These are phyloP conservation scores for Avena eriantha DNA, from an alignment of 176 grass and related monocot genomes.

Conservation along the genomic window DNA sequence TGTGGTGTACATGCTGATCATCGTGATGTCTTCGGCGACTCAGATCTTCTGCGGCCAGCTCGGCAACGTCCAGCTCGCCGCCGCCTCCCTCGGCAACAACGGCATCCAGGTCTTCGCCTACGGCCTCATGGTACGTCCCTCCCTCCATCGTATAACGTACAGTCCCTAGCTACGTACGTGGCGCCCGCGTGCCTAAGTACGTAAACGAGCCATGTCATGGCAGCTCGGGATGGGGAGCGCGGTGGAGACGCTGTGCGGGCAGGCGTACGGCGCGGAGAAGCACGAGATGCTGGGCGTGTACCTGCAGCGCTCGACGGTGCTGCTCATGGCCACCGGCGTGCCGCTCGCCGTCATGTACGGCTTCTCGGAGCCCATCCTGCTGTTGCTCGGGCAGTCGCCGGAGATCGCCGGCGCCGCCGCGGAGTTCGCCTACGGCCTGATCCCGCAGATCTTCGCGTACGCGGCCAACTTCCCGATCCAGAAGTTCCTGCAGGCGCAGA, in stretches of 20 bases:
- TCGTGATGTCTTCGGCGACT: slow-evolving; percentile 64
- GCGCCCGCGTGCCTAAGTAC: background rate
- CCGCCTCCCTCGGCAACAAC: slow-evolving; percentile 79
- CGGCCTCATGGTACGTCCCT: slow-evolving; percentile 59
- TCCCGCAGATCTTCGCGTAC: slow-evolving; percentile 97
- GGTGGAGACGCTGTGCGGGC: slow-evolving; percentile 91
- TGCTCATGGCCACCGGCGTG: slow-evolving; percentile 76
- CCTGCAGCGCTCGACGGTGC: slow-evolving; percentile 73
- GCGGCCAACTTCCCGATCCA: slow-evolving; percentile 87
- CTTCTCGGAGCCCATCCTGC: slow-evolving; percentile 71
- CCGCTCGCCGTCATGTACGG: slow-evolving; percentile 76
- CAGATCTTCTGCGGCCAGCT: slow-evolving; percentile 79
- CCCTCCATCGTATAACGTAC: background rate
- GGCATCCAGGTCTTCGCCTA: slow-evolving; percentile 83
- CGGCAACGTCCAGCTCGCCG: slow-evolving; percentile 78
- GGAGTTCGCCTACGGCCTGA: slow-evolving; percentile 72
- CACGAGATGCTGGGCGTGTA: slow-evolving; percentile 90
- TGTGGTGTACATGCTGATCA: slow-evolving; percentile 69
- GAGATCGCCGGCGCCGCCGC: slow-evolving; percentile 81
- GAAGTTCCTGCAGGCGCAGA: slow-evolving; percentile 92
- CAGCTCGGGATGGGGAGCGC: slow-evolving; percentile 95
- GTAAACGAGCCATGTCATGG: background rate
- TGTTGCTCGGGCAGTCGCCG: slow-evolving; percentile 69
- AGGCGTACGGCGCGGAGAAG: slow-evolving; percentile 78
- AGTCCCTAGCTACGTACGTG: background rate